Evolutionary conservation across 225 moss, liverwort and hornwort species (phyloP).

Genomic region (Pleurozium schreberi): DNA sequence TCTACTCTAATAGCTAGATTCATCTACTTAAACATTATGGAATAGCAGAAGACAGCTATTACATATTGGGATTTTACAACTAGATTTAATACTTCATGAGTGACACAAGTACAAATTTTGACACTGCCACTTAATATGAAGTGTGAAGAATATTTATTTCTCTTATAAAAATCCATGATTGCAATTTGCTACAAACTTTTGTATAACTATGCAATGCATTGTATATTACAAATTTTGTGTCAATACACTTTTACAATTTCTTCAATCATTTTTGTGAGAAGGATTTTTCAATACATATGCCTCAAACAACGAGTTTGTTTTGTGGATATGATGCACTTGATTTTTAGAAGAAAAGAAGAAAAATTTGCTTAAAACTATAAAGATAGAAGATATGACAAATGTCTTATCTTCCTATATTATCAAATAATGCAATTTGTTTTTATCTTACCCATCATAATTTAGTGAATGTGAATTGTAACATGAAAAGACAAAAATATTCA

Average conservation of each 20-base stretch:
- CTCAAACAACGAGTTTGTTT: accelerated
- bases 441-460: too few relatives aligned
- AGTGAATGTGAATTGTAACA: too few relatives aligned
- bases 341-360: background rate
- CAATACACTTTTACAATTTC: background rate
- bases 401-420: too few relatives aligned
- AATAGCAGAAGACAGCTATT: too few relatives aligned
- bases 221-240: background rate
- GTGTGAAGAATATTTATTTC: background rate
- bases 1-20: too few relatives aligned
- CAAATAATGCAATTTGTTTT: too few relatives aligned
- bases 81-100: too few relatives aligned
- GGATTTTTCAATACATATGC: background rate
- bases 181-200: background rate
- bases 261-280: background rate
- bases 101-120: too few relatives aligned
- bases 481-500: too few relatives aligned
- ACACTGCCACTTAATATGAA: background rate
- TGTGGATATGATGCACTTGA: background rate
- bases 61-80: too few relatives aligned
- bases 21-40: too few relatives aligned
- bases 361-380: background rate
- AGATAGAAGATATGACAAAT: too few relatives aligned
- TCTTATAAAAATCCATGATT: background rate
- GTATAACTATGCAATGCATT: background rate